Evolutionary conservation across 2,329 filamentous ascomycete genomes (phyloP), one percentile per base, ranked within the genome.

Genomic region (Aspergillus udagawae): DNA sequence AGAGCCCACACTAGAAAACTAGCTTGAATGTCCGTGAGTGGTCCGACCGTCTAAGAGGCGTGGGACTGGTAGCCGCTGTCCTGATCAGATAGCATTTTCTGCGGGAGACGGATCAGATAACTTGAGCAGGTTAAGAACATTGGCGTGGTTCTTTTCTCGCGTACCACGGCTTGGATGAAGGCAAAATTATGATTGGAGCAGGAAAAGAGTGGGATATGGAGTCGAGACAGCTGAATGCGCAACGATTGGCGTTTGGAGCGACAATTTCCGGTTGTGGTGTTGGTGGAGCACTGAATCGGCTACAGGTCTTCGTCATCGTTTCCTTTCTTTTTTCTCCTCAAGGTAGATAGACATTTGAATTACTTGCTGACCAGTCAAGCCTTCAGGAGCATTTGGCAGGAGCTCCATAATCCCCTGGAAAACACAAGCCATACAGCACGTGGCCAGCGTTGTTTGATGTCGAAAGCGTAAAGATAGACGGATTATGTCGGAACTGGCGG

Each of bases 1-100:
- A 38, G 54, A 56, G 21, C 41, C 38, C 41, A 29, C 41, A 6
- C 32, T 38, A 38, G 32, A 38, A 38, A 3, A 35, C 12, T 35
- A 17, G 32, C 32, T 38, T 38, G 32, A 38, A 38, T 5, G 2
- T 7, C 32, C 32, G 14, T 38, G 32, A 38, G 32, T 38, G 32
- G 32, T 7, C 14, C n/a, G 32, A 38, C 32, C 32, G 32, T 17
- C 32, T 38, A 12, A 17, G 14, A 38, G 5, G 6, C 32, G 32
- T 38, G 32, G 32, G 32, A 38, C 32, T 38, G 14, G 32, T 5
- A 38, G 2, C 38, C 44, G 38, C 32, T 54, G 45, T 51, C 14
- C 55, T 52, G 56, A 58, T 58, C 56, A 58, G 56, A 58, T 58
- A 58, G 49, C 56, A 42, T 25, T 25, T 25, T 54, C 49, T 14